Base-by-base conservation (phyloP, 192 early-diverging fungal genomes). In the Mortierella alpina region DNA sequence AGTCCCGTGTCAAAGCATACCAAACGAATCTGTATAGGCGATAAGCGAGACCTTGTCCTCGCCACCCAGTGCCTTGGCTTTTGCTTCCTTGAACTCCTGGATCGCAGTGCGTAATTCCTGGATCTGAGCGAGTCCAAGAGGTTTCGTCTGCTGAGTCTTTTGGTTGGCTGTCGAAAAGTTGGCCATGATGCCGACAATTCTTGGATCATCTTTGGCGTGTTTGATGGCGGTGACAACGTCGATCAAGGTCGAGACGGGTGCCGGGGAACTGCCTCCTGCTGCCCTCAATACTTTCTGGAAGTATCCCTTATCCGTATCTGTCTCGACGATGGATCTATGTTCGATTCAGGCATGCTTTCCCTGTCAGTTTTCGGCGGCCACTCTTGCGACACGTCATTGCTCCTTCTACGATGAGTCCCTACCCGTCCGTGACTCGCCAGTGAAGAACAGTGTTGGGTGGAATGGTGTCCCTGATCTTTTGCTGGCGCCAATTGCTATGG, bases 1-100 rank as follows among this genome's bases (percentile, higher is more conserved):
- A 31, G 31, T 31, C 31, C 31, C 31, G 31, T 31, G 31, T 31
- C 31, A 31, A 50, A 8, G 17, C 54, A 17, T 79, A 87, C 87
- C 87, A 74, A 93, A 93, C 6, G 90, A 89, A 62, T 92, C 92
- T 10, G 91, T 89, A 52, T 81, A 86, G n/a, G 91, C 91, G 47
- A 86, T 82, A 64, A 89, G 66, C 14, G 80, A 82, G 57, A 88
- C 88, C 20, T 82, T 73, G 18, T 72, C 83, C 6, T 85, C 50
- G 1, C 85, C 85, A 12, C 77, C 77, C 51, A 85, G 71, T 54
- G 84, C 82, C 47, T 84, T 71, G 14, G 83, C 78, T 63, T 91
- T 92, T 15, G 81, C 79, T 20, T 72, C 68, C 59, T 78, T 86
- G 66, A 93, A 90, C 52, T 70, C 65, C 17, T 75, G 62, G 51